Conservation (phyloP, 306 rosid species). For the Lathyrus aphaca region DNA sequence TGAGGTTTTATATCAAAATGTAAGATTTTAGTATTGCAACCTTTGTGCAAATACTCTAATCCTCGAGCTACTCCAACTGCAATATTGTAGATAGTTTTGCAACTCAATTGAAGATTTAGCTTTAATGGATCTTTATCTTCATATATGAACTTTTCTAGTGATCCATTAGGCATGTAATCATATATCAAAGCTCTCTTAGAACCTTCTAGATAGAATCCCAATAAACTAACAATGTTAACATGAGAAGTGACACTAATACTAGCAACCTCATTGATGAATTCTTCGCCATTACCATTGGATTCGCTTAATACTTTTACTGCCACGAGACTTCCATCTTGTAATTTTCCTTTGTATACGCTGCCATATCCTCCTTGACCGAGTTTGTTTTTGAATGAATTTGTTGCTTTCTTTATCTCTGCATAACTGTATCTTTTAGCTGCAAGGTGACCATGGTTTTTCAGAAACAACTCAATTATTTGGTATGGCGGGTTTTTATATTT, state of each 20-base stretch:
- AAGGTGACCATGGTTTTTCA: constrained; percentile 42
- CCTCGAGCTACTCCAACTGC: constrained; percentile 53
- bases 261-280: constrained; percentile 40
- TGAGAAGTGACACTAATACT: constrained; percentile 43
- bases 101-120: constrained; percentile 23
- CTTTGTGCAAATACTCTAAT: constrained; percentile 46
- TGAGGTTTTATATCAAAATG: constrained; percentile 61
- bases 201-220: constrained; percentile 19
- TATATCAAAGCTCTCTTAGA: constrained; percentile 42
- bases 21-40: constrained; percentile 50
- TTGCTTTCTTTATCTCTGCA: constrained; percentile 43
- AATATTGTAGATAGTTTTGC: constrained; percentile 40
- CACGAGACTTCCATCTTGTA: constrained; percentile 31
- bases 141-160: constrained; percentile 51
- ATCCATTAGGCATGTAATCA: constrained; percentile 55
- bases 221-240: constrained; percentile 38
- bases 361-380: constrained; percentile 55
- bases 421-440: constrained; percentile 44
- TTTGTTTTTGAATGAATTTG: constrained; percentile 46
- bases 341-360: constrained; percentile 38
- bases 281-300: constrained; percentile 38
- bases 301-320: constrained; percentile 50
- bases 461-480: constrained; percentile 44
- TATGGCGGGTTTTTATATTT: constrained; percentile 31
- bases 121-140: neutral